These are phyloP conservation scores for Xerocomellus intermedius DNA, from an alignment of 768 basidiomycete species.

Conservation along the genomic window DNA sequence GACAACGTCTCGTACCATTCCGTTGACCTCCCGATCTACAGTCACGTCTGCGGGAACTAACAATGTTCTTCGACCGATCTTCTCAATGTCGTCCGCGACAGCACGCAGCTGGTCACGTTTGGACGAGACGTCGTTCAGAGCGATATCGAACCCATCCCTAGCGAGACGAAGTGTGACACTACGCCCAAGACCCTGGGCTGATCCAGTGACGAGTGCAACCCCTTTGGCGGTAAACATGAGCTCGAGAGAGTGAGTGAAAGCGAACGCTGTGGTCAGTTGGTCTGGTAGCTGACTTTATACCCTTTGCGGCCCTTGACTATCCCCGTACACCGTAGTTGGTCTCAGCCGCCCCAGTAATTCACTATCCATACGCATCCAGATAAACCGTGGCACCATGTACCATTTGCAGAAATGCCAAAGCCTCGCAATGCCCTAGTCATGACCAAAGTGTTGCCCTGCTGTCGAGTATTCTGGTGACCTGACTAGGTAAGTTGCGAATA, in stretches of 20 bases:
- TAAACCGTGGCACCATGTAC: too few relatives aligned
- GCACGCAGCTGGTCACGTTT: background rate
- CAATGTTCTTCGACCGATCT: constrained; percentile 11
- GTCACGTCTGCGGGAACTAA: constrained; percentile 39
- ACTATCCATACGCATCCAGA: too few relatives aligned
- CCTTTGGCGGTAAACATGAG: background rate
- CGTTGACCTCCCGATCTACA: constrained; percentile 40
- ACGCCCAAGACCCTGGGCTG: background rate
- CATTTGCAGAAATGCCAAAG: too few relatives aligned
- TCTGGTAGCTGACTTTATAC: too few relatives aligned
- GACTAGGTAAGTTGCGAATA: too few relatives aligned
- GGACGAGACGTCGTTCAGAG: background rate
- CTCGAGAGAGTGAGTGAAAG: background rate
- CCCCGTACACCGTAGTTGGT: too few relatives aligned
- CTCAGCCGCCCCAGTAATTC: too few relatives aligned
- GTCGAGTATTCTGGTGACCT: too few relatives aligned
- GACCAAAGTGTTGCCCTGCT: too few relatives aligned
- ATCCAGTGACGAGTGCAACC: constrained; percentile 1
- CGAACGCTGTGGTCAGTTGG: too few relatives aligned
- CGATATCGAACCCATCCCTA: constrained; percentile 1
- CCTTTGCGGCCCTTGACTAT: too few relatives aligned
- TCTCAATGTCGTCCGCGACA: background rate
- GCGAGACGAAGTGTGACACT: constrained; percentile 1
- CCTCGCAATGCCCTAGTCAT: too few relatives aligned
- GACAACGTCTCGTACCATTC: constrained; percentile 35